phyloP scores from a whole-genome alignment of 805 yeast species.

The Metschnikowia shivogae region DNA sequence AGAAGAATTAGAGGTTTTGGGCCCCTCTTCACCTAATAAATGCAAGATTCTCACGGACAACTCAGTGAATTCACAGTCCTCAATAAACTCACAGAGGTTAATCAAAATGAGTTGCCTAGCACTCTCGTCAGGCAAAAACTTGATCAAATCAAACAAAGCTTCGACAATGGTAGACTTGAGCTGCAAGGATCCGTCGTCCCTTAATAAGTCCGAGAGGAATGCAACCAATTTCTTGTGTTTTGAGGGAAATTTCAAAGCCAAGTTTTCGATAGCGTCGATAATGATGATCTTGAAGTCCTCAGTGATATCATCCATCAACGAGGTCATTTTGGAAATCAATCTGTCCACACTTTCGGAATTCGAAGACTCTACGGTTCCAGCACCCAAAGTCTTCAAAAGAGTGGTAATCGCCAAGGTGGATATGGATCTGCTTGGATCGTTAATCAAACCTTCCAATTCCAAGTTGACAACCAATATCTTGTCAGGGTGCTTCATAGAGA shows the following conservation, averaged over 20 bases:
- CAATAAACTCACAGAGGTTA: slow-evolving; percentile 92
- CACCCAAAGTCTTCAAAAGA: slow-evolving; percentile 88
- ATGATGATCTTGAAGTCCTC: slow-evolving; percentile 95
- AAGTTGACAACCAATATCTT: slow-evolving; percentile 72
- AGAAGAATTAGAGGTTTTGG: slow-evolving; percentile 78
- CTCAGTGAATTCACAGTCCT: slow-evolving; percentile 96
- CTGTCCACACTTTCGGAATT: slow-evolving; percentile 71
- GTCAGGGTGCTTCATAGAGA: slow-evolving; percentile 78
- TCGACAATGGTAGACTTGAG: slow-evolving; percentile 88
- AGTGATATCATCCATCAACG: slow-evolving; percentile 86
- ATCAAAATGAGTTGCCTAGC: slow-evolving; percentile 81
- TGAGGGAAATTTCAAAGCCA: slow-evolving; percentile 89
- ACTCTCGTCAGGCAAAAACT: slow-evolving; percentile 65
- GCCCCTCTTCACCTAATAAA: slow-evolving; percentile 91
- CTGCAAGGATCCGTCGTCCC: slow-evolving; percentile 85
- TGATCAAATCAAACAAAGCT: slow-evolving; percentile 87
- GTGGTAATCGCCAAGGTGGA: slow-evolving; percentile 98
- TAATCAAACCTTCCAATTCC: slow-evolving; percentile 82
- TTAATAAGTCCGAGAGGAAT: slow-evolving; percentile 77
- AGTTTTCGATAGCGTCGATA: slow-evolving; percentile 88
- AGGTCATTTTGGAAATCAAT: slow-evolving; percentile 79
- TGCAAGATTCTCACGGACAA: slow-evolving; percentile 90
- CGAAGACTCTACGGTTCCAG: slow-evolving; percentile 41
- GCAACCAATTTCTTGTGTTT: slow-evolving; percentile 79
- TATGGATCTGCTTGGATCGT: slow-evolving; percentile 84